These are phyloP conservation scores for Martiniozyma asiatica DNA, from an alignment of 1,139 yeast species.

Conservation along the genomic window DNA sequence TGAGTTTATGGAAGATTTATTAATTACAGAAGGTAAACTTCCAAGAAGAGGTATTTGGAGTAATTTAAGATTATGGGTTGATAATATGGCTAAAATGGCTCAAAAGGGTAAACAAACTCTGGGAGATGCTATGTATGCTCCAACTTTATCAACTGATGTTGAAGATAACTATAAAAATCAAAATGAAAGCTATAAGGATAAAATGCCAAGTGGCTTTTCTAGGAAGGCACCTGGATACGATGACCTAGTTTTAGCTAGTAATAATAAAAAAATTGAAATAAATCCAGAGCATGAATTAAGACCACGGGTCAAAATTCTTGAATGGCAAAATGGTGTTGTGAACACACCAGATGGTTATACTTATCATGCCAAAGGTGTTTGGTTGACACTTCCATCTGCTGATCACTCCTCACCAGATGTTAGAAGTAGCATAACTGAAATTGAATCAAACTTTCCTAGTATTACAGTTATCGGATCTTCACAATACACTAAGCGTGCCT, in stretches of 20 bases:
- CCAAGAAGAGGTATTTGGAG: slow-evolving; percentile 2
- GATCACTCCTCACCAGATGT: no score
- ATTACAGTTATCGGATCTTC: slow-evolving; percentile 85
- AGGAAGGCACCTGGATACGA: slow-evolving; percentile 1
- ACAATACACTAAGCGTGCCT: slow-evolving; percentile 85
- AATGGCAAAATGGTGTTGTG: slow-evolving; percentile 83
- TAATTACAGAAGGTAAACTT: slow-evolving; percentile 4
- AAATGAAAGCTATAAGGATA: no score
- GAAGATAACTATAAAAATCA: slow-evolving; percentile 3
- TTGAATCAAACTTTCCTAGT: no score
- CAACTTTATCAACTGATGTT: no score
- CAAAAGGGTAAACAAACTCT: no score
- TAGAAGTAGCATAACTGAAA: no score
- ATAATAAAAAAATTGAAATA: neutral
- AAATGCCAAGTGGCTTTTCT: no score
- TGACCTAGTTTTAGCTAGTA: neutral
- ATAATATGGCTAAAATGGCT: no score
- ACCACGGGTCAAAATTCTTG: slow-evolving; percentile 42
- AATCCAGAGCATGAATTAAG: neutral
- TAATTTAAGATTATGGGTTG: slow-evolving; percentile 2
- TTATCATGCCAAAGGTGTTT: slow-evolving; percentile 95
- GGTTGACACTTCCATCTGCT: slow-evolving; percentile 61
- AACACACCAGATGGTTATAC: slow-evolving; percentile 87
- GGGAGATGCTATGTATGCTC: no score
- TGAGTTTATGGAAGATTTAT: slow-evolving; percentile 36